Conservation (phyloP, 2,329 filamentous ascomycete species). For the Scedosporium dehoogii region DNA sequence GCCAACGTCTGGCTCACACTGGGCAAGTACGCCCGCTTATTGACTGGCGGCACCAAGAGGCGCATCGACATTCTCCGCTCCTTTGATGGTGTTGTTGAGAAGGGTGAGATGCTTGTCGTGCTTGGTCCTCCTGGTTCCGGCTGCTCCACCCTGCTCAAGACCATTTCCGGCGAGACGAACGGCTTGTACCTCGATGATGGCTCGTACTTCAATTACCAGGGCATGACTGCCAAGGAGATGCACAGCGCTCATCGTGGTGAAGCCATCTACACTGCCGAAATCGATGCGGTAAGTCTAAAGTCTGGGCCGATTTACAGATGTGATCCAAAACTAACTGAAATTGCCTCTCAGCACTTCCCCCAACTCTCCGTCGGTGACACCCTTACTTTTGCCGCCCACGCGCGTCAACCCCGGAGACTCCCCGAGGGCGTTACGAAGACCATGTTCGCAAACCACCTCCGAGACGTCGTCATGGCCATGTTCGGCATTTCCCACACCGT, state of each 20-base stretch:
- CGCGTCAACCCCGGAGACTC: conserved; percentile 52
- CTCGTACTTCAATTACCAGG: conserved; percentile 76
- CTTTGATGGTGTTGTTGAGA: conserved; percentile 58
- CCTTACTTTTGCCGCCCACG: conserved; percentile 64
- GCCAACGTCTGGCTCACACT: conserved; percentile 48
- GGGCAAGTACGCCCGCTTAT: conserved; percentile 30
- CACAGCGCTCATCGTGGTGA: conserved; percentile 70
- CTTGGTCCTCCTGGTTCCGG: conserved; percentile 63
- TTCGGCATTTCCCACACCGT: conserved; percentile 65
- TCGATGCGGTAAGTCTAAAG: conserved; percentile 45
- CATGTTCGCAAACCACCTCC: conserved; percentile 50
- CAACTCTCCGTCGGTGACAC: conserved; percentile 70
- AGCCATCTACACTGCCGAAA: conserved; percentile 78
- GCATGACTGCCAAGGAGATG: conserved; percentile 64
- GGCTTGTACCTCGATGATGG: conserved; percentile 63
- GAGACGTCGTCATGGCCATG: conserved; percentile 66
- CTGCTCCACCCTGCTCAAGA: conserved; percentile 79
- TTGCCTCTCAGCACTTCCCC: conserved; percentile 50
- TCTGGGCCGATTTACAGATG: background rate
- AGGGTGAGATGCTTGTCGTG: conserved; percentile 68
- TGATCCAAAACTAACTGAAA: background rate
- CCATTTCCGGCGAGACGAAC: conserved; percentile 72
- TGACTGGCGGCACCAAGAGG: conserved; percentile 41
- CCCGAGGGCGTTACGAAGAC: conserved; percentile 46
- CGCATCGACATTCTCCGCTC: conserved; percentile 59